phyloP scores from a whole-genome alignment of 2,329 filamentous ascomycete species.

The Trichoderma aggressivum region DNA sequence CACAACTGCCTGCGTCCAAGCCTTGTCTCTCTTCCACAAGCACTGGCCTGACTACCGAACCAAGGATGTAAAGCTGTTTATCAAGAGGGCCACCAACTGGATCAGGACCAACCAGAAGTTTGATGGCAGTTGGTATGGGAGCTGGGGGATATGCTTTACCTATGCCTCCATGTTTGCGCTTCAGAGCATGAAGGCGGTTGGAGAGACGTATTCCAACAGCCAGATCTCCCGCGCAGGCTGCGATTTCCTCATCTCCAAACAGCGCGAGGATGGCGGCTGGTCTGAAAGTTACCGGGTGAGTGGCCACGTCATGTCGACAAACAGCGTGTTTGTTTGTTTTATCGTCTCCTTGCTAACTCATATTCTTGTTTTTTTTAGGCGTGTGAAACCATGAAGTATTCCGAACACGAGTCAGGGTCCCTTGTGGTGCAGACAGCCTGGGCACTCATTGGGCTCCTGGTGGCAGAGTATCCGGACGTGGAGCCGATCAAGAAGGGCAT shows the following conservation, averaged over 20 bases:
- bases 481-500: constrained; percentile 71
- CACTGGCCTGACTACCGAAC: constrained; percentile 78
- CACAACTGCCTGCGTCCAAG: constrained; percentile 90
- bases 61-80: constrained; percentile 70
- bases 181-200: constrained; percentile 76
- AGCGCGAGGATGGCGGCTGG: constrained; percentile 90
- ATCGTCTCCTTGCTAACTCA: not conserved
- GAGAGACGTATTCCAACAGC: constrained; percentile 77
- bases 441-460: constrained; percentile 77
- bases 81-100: constrained; percentile 71
- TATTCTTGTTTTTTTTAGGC: constrained; percentile 44
- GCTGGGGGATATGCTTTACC: constrained; percentile 97
- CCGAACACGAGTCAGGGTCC: constrained; percentile 69
- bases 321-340: not conserved
- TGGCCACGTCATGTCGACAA: not conserved
- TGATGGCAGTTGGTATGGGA: constrained; percentile 96
- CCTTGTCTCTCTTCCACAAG: constrained; percentile 75
- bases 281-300: constrained; percentile 82
- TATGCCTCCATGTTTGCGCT: constrained; percentile 97
- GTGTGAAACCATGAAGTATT: constrained; percentile 73
- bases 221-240: constrained; percentile 70
- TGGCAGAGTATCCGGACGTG: constrained; percentile 75
- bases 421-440: constrained; percentile 95
- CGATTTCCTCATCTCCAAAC: constrained; percentile 79
- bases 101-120: constrained; percentile 74